Evolutionary conservation across 2,329 filamentous ascomycete genomes (phyloP), one percentile per base, ranked within the genome.

Genomic region (Cladosporium cucumerinum): DNA sequence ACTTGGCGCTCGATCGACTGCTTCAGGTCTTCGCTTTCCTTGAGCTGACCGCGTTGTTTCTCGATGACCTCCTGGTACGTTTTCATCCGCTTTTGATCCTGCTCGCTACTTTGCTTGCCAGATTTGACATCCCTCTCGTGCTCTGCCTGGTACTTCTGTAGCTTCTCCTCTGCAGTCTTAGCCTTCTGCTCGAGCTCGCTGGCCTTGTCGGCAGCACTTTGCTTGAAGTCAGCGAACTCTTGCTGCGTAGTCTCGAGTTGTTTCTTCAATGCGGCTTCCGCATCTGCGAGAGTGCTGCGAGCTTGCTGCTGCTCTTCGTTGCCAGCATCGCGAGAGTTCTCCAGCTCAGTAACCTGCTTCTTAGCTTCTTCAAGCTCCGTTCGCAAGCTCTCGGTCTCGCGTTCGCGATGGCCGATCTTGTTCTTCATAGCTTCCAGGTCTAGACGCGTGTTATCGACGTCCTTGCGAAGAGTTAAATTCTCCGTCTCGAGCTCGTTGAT

Each of bases 401-500:
- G 65, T 21, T 72, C 71, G 55, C 67, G 69, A 16, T 61, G 34
- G 43, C 52, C 49, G 43, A 73, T 61, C 57, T 73, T 73, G 65
- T 70, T 70, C 49, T 68, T 61, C 71, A 92, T 83, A n/a, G 85
- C 83, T 66, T 86, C 80, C 48, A 72, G 66, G 52, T 74, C 67
- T 3, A 72, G 63, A 14, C 67, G 58, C 7, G 62, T 54, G 86
- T 87, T 65, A 2, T 86, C 84, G 5, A 97, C 81, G 70, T 96
- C 90, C 3, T 85, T 81, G 76, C 89, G 88, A 25, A 97, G 80
- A 1, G 80, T 82, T 23, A 85, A 82, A 30, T 96, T 86, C 70
- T 95, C 87, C 3, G 81, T 78, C 69, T 89, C 88, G 16, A 98
- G 85, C 54, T 83, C 84, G 61, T 87, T 85, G 43, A 95, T 87